Base-by-base conservation (phyloP, 108 stramenopile species). In the Fistulifera pelliculosa region DNA sequence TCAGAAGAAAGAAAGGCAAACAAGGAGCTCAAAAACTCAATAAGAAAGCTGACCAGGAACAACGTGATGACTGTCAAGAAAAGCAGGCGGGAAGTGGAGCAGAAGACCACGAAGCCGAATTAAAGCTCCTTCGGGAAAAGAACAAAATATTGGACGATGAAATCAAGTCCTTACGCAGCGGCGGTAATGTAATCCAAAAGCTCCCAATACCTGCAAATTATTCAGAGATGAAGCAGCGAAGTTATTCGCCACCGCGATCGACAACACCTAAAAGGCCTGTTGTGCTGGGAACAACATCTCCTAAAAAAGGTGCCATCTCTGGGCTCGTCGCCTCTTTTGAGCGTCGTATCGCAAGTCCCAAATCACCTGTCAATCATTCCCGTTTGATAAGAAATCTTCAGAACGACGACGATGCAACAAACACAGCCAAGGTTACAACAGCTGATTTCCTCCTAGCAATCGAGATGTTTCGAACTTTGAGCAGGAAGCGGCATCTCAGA, bases 251-350 rank as follows among this genome's bases (percentile, higher is more conserved):
- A 7, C 44, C 21, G 10, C 3, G 44, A 10, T 18, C 21, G 10
- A 21, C 10, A 21, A 7, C 19, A 22, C 44, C 21, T 10, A 22
- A 18, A 22, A 6, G 21, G 40, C 11, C 40, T 11, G 40, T 41
- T 41, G 13, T 41, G 11, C 40, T 41, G 11, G 13, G 14, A 14
- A 13, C 40, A 14, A 41, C 11, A 13, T 14, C 40, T 41, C 40
- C 40, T 41, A 41, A 41, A 21, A 22, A 22, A 18, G 44, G 44
- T 5, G 21, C 17, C 19, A 47, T 54, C 10, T 54, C 53, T 12
- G 53, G 53, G 27, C 31, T 54, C 2, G 53, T 54, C 8, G 53
- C 53, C 8, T 38, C 53, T n/a, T 39, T 54, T 38, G 53, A 54
- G 27, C 53, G 53, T 35, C 53, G 53, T 2, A 39, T 54, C n/a